Evolutionary conservation across 2,329 filamentous ascomycete species (phyloP).

Genomic region (Claviceps spartinae): DNA sequence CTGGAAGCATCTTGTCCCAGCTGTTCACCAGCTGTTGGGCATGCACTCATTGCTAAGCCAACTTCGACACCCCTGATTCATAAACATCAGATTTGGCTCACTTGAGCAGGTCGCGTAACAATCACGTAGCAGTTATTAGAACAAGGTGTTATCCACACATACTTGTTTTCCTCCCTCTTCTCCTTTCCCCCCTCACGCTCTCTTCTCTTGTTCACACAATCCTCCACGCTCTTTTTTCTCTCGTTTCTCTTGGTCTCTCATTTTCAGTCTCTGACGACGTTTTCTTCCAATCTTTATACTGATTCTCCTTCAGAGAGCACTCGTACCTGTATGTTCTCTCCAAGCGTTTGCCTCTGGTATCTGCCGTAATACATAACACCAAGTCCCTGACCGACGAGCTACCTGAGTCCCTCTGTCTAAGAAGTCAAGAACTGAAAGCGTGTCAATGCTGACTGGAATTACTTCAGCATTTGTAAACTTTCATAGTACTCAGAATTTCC

Average conservation of each 20-base stretch:
- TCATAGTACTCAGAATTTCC: background rate
- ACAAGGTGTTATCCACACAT: background rate
- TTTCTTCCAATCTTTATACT: background rate
- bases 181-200: background rate
- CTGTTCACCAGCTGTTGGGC: conserved; percentile 5
- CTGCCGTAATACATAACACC: conserved; percentile 1
- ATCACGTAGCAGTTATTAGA: background rate
- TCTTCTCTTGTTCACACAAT: background rate
- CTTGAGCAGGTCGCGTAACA: conserved; percentile 1
- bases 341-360: conserved; percentile 1
- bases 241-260: background rate
- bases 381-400: background rate
- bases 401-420: background rate
- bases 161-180: background rate
- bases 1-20: background rate
- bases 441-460: background rate
- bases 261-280: background rate
- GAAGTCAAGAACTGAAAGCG: background rate
- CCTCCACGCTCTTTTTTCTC: conserved; percentile 1
- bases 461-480: background rate
- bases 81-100: conserved; percentile 1
- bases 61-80: conserved; percentile 1
- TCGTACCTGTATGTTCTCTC: background rate
- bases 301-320: background rate
- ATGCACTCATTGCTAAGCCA: background rate